phyloP scores from a whole-genome alignment of 208 protist genomes.

The Acanthamoeba divionensis region DNA sequence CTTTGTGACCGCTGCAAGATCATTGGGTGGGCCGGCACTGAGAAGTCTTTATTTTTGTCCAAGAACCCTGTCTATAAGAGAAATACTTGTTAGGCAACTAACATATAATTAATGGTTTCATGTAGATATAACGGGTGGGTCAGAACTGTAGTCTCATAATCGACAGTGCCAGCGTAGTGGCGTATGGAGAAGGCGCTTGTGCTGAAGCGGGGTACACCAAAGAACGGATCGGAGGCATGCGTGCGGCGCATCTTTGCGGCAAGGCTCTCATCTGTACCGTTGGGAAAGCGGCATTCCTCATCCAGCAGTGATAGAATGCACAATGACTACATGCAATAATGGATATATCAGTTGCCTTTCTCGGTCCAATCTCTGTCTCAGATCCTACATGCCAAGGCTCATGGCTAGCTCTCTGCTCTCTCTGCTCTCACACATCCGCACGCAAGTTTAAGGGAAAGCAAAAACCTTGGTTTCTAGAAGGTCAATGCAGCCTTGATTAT shows the following conservation, averaged over 20 bases:
- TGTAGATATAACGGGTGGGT: not conserved
- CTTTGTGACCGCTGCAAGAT: not conserved
- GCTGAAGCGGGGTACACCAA: constrained; percentile 36
- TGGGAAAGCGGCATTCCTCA: constrained; percentile 82
- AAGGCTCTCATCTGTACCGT: constrained; percentile 58
- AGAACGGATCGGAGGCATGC: not conserved
- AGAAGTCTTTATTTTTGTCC: constrained; percentile 80
- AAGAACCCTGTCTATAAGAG: constrained; percentile 78
- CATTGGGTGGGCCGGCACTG: not conserved
- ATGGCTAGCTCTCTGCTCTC: no score
- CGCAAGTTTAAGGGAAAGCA: no score
- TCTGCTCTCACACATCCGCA: no score
- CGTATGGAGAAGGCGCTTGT: constrained; percentile 84
- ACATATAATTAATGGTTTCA: not conserved
- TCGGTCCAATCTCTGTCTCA: no score
- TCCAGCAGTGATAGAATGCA: constrained; percentile 84
- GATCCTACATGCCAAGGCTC: no score
- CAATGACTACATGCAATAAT: constrained; percentile 48
- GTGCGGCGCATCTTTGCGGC: not conserved
- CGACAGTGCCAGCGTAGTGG: constrained; percentile 92
- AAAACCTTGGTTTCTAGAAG: constrained; percentile 67
- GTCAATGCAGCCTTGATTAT: constrained; percentile 78
- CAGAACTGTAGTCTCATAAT: not conserved
- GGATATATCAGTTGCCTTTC: not conserved
- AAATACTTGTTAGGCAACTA: constrained; percentile 68